Base-by-base conservation (phyloP, 208 protist genomes). In the Herpetomonas tarakana region DNA sequence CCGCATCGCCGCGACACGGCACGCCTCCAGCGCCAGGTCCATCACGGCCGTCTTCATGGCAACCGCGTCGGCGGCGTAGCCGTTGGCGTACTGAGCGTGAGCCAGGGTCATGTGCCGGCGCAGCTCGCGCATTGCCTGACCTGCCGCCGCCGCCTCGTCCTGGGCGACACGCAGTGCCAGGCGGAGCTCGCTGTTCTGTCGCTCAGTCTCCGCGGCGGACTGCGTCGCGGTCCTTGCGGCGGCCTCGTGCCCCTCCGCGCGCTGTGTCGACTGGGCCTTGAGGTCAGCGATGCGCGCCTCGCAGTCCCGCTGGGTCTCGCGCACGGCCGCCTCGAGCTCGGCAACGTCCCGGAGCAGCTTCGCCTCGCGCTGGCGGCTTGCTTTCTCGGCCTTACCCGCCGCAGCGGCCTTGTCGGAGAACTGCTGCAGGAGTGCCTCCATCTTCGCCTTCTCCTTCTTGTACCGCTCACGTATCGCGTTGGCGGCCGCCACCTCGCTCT, bases 371-470 rank as follows among this genome's bases (percentile, higher is more conserved):
- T 84, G 60, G 29, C 51, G 68, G 28, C 50, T 58, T 21, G 70
- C 71, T 52, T 73, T 61, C 65, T 88, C 82, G n/a, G 47, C 59
- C 31, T 71, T 65, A n/a, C 53, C 49, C 26, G 78, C 64, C 16
- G 61, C 52, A 9, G 38, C 65, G 14, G 64, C 66, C 52, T 68
- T 68, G 26, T 75, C 73, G 58, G 83, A 74, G 39, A 83, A 67
- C 51, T 80, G 73, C 39, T 74, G 41, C 39, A 79, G 56, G 29
- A 85, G 57, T 29, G 51, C 57, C 54, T 83, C 81, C 75, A 87
- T 87, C 61, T 83, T 81, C 6, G 69, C 49, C 51, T 72, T 72
- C 44, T 87, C 81, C 50, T 79, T 78, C 61, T 79, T 81, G 71
- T 83, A 86, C 45, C 74, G 76, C 14, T 72, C 74, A 0, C 68